Conservation (phyloP, 1,284 basidiomycete genomes). For the Naganishia sp. region DNA sequence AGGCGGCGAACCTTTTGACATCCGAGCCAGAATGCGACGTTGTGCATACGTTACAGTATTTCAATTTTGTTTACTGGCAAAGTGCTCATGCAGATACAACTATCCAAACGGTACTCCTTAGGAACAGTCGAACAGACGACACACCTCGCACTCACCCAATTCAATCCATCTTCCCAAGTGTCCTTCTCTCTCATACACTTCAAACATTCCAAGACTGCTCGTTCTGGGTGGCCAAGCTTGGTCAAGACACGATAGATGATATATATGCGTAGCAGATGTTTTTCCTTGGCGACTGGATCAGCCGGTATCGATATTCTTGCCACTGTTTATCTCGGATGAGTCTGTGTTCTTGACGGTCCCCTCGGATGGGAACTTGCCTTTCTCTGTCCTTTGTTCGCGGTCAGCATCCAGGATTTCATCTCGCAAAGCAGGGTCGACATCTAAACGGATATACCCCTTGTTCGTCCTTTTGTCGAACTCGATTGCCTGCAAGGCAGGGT, state of each 20-base stretch:
- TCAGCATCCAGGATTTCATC: conserved; percentile 65
- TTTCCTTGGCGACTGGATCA: conserved; percentile 59
- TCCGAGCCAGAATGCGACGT: too few species aligned
- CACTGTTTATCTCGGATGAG: not conserved
- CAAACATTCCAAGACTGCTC: conserved; percentile 63
- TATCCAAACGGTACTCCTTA: not conserved
- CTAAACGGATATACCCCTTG: conserved; percentile 65
- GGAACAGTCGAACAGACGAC: not conserved
- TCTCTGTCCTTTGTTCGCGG: conserved; percentile 5
- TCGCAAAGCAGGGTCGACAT: conserved; percentile 64
- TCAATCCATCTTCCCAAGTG: conserved; percentile 85
- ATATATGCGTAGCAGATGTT: conserved; percentile 68
- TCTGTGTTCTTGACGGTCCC: not conserved
- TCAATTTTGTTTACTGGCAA: not conserved
- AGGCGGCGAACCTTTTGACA: too few species aligned
- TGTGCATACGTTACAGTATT: too few species aligned
- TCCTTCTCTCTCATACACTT: conserved; percentile 61
- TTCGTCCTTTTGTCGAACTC: conserved; percentile 81
- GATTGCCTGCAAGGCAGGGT: conserved; percentile 61
- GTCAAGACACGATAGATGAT: conserved; percentile 80
- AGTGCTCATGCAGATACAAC: conserved; percentile 17
- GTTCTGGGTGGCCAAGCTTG: conserved; percentile 76
- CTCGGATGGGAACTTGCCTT: not conserved
- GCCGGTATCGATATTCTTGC: not conserved
- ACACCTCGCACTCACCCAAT: conserved; percentile 68